Evolutionary conservation across 345 rosid genomes (phyloP), one percentile per base, ranked within the genome.

Genomic region (Citrus cavaleriei): DNA sequence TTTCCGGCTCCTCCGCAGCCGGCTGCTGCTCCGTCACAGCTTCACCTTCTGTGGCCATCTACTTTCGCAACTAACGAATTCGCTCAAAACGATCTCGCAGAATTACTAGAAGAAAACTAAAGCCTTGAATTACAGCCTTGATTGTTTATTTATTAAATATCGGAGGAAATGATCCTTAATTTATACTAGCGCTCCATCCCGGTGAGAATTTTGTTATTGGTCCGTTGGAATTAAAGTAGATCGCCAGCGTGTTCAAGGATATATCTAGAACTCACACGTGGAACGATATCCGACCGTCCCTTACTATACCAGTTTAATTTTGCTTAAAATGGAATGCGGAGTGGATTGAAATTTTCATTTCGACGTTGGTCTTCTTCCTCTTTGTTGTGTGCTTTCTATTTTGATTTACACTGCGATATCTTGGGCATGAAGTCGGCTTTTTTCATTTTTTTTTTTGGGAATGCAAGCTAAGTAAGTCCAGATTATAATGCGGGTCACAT

Each of bases 231-330:
- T 4, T 1, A 10, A 4, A 35, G 0, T 0, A 81, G 93, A 94
- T 91, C 70, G 84, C 78, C 80, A 85, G 74, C 86, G 81, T 88
- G 89, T 73, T 6, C 10, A 8, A 5, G 30, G 83, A 82, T 6
- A 9, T 2, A 85, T 91, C 86, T 16, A 7, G 79, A 77, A 24
- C 82, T 73, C 77, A 79, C 97, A 89, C 92, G 89, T 91, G 91
- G 86, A 61, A 5, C 0, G 16, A 1, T 4, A 81, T 81, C 88
- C 6, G n/a, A 42, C 35, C 82, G 84, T 75, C 59, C 7, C 19
- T 78, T 58, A 7, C 10, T 7, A 22, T 12, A 27, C 16, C 4
- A 13, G 25, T 24, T 22, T 7, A 2, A 28, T 67, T 58, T 66
- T 0, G 46, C 77, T 40, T 21, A 12, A 21, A 74, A 74, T 16